Evolutionary conservation across 495 filamentous ascomycete species (phyloP), one percentile per base, ranked within the genome.

Genomic region (Penicillium herquei): DNA sequence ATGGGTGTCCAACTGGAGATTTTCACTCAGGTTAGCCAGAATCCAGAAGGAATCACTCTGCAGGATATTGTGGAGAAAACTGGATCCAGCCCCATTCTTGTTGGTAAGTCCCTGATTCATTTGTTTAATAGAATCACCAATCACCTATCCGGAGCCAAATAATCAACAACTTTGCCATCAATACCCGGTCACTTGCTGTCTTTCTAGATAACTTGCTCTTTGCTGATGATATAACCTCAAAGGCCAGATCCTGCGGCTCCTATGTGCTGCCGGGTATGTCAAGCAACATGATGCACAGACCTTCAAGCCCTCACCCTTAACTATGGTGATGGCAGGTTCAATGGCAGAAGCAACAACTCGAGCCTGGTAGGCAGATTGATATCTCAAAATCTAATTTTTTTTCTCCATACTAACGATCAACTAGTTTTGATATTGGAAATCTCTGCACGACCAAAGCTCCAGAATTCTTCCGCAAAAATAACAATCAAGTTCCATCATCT

Each of bases 401-500:
- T 43, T 42, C 3, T 42, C 11, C 9, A 18, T 18, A 46, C 16
- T 30, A 6, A n/a, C 17, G 26, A 59, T 6, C 0, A 12, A n/a
- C 11, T 17, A 49, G 62, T 50, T 59, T 56, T 48, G 62, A 65
- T 10, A 55, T 62, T 6, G 52, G 48, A 30, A 58, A 57, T 21
- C 37, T 18, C 10, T 54, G 55, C 34, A 55, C 58, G 17, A 41
- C 44, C 0, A 51, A 52, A 14, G 59, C 64, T n/a, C 68, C 70
- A 16, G 62, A 60, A 32, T 73, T 62, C 49, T 66, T 71, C 46
- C 61, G 56, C 18, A 52, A 53, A 14, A 66, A 59, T 32, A 48
- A 61, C 7, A 64, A 65, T 41, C 58, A 62, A 53, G 62, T 65
- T 39, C 70, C 68, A 0, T 30, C 32, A 5, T 65, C 66, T 12